Base-by-base conservation (phyloP, 164 flowering plant genomes). In the Chimonanthus praecox region DNA sequence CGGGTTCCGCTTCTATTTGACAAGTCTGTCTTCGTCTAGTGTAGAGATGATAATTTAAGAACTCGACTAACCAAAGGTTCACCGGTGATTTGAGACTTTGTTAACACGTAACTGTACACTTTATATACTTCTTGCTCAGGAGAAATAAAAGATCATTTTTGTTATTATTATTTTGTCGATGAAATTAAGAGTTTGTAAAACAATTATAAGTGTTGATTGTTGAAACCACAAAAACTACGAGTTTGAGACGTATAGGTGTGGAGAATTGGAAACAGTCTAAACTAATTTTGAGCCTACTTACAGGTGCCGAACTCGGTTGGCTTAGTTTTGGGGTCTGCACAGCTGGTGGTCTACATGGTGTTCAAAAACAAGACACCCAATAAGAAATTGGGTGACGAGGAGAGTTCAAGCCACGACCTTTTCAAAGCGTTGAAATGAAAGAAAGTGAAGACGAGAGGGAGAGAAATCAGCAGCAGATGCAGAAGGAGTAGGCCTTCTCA, bases 281-380 rank as follows among this genome's bases (percentile, higher is more conserved):
- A 54, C 60, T 4, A 3, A 9, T 11, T 5, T 54, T 5, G 60
- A 54, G 5, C 58, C 16, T 4, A 54, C 60, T 9, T 48, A 54
- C 75, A 72, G 93, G 85, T 91, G 11, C 93, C 96, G 43, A 91
- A 91, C 70, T 86, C 77, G 9, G 77, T 86, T n/a, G 96, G 96
- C 2, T 83, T 89, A 47, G 72, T 87, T 18, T 69, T 89, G 74
- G 96, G 92, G 1, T 71, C 80, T 10, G 75, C 75, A 5, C 88
- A 85, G 78, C 58, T 85, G 68, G 71, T 81, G 18, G 43, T 83
- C 3, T 83, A 85, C 70, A 5, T 62, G 2, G 51, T 72, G 0
- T 85, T 82, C 79, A 70, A 48, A 58, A 77, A 64, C 48, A 80
- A 61, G 51, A 48, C 71, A 10, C 45, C 18, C 50, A 51, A 69